phyloP scores from a whole-genome alignment of 2,329 filamentous ascomycete genomes.

The Paraphoma chrysanthemicola region DNA sequence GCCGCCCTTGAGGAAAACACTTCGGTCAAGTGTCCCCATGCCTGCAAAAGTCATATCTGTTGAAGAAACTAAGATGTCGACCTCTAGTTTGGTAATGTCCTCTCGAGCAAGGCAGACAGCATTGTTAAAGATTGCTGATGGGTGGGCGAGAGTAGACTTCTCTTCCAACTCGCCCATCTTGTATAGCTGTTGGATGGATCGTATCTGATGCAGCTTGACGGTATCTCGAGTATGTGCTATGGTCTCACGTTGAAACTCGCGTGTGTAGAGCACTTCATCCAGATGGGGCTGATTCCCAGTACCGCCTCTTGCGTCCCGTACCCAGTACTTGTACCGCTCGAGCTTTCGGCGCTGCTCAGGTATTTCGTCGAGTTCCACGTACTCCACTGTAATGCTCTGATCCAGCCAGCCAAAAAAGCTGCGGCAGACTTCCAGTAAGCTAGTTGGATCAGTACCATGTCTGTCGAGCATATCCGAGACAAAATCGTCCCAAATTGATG shows the following conservation, averaged over 20 bases:
- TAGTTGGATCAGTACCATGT: constrained; percentile 22
- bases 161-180: constrained; percentile 29
- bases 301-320: constrained; percentile 13
- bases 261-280: constrained; percentile 34
- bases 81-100: constrained; percentile 43
- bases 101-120: constrained; percentile 37
- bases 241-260: constrained; percentile 28
- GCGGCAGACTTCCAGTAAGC: constrained; percentile 28
- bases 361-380: neutral
- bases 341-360: constrained; percentile 23
- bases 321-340: constrained; percentile 25
- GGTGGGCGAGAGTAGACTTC: constrained; percentile 28
- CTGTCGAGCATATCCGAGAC: constrained; percentile 25
- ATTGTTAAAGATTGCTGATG: constrained; percentile 33
- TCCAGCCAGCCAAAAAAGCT: constrained; percentile 30
- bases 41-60: constrained; percentile 35
- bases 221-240: constrained; percentile 13
- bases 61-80: constrained; percentile 43
- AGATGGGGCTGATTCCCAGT: constrained; percentile 25
- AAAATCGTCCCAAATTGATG: constrained; percentile 33
- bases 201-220: constrained; percentile 34
- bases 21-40: constrained; percentile 38
- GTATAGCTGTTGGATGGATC: constrained; percentile 36
- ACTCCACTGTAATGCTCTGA: constrained; percentile 15
- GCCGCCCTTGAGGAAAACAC: constrained; percentile 40